phyloP scores from a whole-genome alignment of 352 stramenopile genomes.

The Paralagenidium karlingii region DNA sequence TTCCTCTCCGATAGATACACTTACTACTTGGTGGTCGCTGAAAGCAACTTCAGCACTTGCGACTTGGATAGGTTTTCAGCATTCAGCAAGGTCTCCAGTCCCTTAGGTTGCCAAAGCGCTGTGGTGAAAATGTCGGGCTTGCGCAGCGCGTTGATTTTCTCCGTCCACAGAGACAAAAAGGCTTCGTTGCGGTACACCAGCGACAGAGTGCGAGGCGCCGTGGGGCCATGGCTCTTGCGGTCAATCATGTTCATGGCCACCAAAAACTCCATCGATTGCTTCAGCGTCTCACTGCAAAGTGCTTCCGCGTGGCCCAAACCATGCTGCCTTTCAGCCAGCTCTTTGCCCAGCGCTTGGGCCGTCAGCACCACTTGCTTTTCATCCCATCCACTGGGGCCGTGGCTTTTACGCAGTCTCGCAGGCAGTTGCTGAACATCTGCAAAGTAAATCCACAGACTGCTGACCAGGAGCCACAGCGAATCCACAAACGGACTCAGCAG shows the following conservation, averaged over 20 bases:
- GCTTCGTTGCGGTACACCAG: too few relatives aligned
- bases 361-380: slow-evolving; percentile 36
- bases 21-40: too few relatives aligned
- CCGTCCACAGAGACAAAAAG: too few relatives aligned
- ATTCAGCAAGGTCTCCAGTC: too few relatives aligned
- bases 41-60: too few relatives aligned
- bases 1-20: too few relatives aligned
- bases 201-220: too few relatives aligned
- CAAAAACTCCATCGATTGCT: slow-evolving; percentile 56
- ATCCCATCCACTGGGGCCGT: background rate
- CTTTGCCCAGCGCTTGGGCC: slow-evolving; percentile 39
- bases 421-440: slow-evolving; percentile 1
- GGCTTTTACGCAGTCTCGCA: slow-evolving; percentile 1
- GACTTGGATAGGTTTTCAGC: too few relatives aligned
- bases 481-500: slow-evolving; percentile 71
- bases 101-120: too few relatives aligned
- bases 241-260: slow-evolving; percentile 29
- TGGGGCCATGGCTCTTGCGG: too few relatives aligned
- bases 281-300: slow-evolving; percentile 64
- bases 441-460: slow-evolving; percentile 32
- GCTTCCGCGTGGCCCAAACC: slow-evolving; percentile 43
- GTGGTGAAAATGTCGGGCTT: too few relatives aligned
- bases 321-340: slow-evolving; percentile 24
- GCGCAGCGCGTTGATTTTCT: too few relatives aligned
- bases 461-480: slow-evolving; percentile 46